phyloP scores from a whole-genome alignment of 2,329 filamentous ascomycete genomes.

The Venturiaceae sp. region DNA sequence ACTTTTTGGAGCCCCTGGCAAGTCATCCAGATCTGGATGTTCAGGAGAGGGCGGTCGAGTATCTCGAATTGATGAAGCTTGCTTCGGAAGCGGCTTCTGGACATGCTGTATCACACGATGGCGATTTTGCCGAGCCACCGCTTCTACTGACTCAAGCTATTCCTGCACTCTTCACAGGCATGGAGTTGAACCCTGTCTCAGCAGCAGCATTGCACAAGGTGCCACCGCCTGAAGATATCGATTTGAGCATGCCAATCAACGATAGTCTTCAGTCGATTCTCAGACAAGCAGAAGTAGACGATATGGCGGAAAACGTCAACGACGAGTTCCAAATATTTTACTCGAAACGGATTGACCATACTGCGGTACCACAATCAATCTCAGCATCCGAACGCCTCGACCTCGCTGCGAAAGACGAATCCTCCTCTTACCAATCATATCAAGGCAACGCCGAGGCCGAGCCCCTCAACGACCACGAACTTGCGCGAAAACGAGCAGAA shows the following conservation, averaged over 20 bases:
- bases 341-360: neutral
- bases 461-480: conserved; percentile 20
- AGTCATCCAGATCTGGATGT: conserved; percentile 85
- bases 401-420: conserved; percentile 10
- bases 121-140: conserved; percentile 66
- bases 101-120: conserved; percentile 50
- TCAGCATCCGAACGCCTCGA: conserved; percentile 36
- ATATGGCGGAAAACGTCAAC: conserved; percentile 17
- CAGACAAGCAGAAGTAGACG: conserved; percentile 34
- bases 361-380: conserved; percentile 8
- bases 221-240: conserved; percentile 63
- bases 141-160: conserved; percentile 84
- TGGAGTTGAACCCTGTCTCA: conserved; percentile 89
- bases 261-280: conserved; percentile 60
- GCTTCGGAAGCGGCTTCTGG: conserved; percentile 70
- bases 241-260: conserved; percentile 77
- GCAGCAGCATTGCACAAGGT: conserved; percentile 76
- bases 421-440: conserved; percentile 31
- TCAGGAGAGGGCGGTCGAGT: conserved; percentile 88
- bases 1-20: conserved; percentile 69
- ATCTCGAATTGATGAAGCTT: conserved; percentile 79
- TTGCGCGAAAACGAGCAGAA: conserved; percentile 62
- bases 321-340: conserved; percentile 33
- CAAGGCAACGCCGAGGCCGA: conserved; percentile 18
- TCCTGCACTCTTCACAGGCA: conserved; percentile 73